Conservation (phyloP, 2,329 filamentous ascomycete species). For the Parafenestella ontariensis region DNA sequence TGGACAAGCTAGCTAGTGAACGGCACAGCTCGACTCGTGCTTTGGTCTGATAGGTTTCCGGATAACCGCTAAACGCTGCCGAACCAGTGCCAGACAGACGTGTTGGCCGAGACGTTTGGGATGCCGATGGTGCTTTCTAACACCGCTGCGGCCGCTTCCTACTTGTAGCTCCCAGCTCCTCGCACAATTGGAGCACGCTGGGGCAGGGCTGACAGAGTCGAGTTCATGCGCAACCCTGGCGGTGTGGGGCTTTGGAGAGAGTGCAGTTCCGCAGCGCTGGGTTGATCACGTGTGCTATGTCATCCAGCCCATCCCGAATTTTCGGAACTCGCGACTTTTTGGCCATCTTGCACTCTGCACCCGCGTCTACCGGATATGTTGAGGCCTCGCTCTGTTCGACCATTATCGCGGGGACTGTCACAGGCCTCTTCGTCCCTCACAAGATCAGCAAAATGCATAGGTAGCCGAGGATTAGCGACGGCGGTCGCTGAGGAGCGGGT, state of each 20-base stretch:
- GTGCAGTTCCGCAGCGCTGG: not conserved
- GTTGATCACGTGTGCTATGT: constrained; percentile 11
- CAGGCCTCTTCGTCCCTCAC: constrained; percentile 26
- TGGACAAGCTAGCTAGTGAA: no score
- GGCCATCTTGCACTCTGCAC: constrained; percentile 3
- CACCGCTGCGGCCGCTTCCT: not conserved
- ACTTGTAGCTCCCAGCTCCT: not conserved
- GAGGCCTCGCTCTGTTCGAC: constrained; percentile 36
- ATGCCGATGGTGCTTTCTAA: constrained; percentile 4
- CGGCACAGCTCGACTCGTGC: not conserved
- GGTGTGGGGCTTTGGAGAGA: constrained; percentile 1
- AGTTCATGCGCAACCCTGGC: constrained; percentile 4
- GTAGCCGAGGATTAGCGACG: constrained; percentile 39
- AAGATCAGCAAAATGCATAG: constrained; percentile 24
- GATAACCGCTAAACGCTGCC: not conserved
- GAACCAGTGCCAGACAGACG: not conserved
- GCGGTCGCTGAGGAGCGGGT: constrained; percentile 47
- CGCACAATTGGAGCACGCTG: not conserved
- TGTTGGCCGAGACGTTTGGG: constrained; percentile 10
- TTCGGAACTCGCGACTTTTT: constrained; percentile 10
- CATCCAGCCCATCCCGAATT: constrained; percentile 14
- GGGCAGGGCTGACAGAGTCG: constrained; percentile 1
- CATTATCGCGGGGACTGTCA: constrained; percentile 37
- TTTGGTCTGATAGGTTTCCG: constrained; percentile 1
- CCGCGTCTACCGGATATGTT: constrained; percentile 34